These are phyloP conservation scores for Hygrophila difformis DNA, from an alignment of 257 asterid species.

Conservation along the genomic window DNA sequence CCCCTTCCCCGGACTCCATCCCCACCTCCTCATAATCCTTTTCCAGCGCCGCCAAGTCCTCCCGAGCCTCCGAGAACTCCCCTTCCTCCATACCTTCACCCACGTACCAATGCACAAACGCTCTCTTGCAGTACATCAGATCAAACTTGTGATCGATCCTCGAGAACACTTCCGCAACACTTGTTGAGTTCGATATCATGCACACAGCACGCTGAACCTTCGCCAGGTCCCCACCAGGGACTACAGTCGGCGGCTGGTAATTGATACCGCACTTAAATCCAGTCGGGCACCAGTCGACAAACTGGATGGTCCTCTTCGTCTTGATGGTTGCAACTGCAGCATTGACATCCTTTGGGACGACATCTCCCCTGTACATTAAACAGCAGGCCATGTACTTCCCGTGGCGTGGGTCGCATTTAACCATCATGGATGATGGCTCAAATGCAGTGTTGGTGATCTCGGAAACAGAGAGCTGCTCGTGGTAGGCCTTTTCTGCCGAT, in stretches of 20 bases:
- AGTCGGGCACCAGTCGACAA: slow-evolving; percentile 52
- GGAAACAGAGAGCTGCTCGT: slow-evolving; percentile 47
- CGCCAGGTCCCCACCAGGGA: slow-evolving; percentile 54
- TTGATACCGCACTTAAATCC: slow-evolving; percentile 52
- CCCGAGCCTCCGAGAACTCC: slow-evolving; percentile 54
- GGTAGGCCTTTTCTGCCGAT: slow-evolving; percentile 55
- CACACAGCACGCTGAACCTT: slow-evolving; percentile 52
- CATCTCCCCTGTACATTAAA: slow-evolving; percentile 48
- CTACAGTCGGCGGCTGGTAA: slow-evolving; percentile 55
- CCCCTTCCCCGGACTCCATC: slow-evolving; percentile 40
- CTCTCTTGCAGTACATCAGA: slow-evolving; percentile 47
- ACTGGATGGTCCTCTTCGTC: slow-evolving; percentile 50
- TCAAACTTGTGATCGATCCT: slow-evolving; percentile 49
- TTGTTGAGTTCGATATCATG: slow-evolving; percentile 46
- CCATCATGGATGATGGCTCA: slow-evolving; percentile 57
- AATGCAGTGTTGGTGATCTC: slow-evolving; percentile 56
- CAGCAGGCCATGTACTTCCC: slow-evolving; percentile 55
- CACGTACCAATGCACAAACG: slow-evolving; percentile 51
- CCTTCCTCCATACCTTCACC: slow-evolving; percentile 67
- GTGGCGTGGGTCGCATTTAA: slow-evolving; percentile 46
- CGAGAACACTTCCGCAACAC: slow-evolving; percentile 50
- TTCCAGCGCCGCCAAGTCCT: slow-evolving; percentile 49
- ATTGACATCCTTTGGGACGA: slow-evolving; percentile 43
- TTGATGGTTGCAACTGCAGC: slow-evolving; percentile 51
- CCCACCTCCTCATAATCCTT: slow-evolving; percentile 52